Evolutionary conservation across 257 asterid genomes (phyloP), one percentile per base, ranked within the genome.

Genomic region (Craterostigma plantagineum): DNA sequence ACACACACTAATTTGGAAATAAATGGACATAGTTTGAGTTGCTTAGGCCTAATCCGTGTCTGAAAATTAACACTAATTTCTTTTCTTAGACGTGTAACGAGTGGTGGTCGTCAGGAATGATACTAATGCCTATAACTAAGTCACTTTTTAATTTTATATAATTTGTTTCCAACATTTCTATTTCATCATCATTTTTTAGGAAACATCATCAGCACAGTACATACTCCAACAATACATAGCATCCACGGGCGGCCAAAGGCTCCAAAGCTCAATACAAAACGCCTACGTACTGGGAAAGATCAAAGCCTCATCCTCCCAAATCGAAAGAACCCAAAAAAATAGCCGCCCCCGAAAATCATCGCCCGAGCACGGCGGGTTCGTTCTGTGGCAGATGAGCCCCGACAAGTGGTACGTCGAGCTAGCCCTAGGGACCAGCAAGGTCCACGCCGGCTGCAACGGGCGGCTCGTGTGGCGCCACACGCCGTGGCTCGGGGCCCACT

Each of bases 391-490:
- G 13, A 43, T 43, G 48, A 16, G 16, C 16, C 48, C 11, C 23
- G 30, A 43, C 23, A 16, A 14, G 48, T 43, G 48, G 48, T 43
- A 43, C 33, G 48, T 43, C 12, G 48, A 43, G 13, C 48, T 43
- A 1, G 48, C 48, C 10, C 48, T 43, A 1, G 48, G 48, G 13
- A 30, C 30, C 33, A 43, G 48, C 34, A 43, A 43, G 34, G 23
- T 43, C 48, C 48, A 43, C 13, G 48, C 48, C 3, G 48, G 48
- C 13, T 43, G 48, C 48, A 43, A 43, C 13, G 48, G 48, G 48
- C 17, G 23, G 33, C 48, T 43, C n/a, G 48, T 43, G 33, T 43
- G 48, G 48, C 30, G 48, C 8, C 48, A 43, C 13, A 43, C 48
- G 3, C 48, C 48, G 1, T 43, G 48, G 48, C 48, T 43, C 11